Evolutionary conservation across 139 green algal species (phyloP).

Genomic region (Diplosphaera chodatii): DNA sequence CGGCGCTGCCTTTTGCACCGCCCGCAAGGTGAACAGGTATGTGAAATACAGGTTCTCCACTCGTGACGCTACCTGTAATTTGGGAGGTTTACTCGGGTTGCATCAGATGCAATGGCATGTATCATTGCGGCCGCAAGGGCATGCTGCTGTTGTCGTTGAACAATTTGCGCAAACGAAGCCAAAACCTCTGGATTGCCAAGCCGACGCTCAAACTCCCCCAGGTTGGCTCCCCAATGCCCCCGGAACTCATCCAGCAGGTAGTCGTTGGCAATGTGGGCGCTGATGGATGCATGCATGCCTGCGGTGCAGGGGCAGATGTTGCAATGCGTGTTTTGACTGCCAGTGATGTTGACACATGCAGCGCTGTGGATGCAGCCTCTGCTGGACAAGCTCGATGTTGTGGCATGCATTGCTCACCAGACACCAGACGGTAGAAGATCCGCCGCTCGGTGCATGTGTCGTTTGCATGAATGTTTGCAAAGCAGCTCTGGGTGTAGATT

Average conservation of each 20-base stretch:
- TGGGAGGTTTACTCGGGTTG: too few relatives aligned
- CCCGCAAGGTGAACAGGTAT: conserved; percentile 86
- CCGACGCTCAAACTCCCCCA: conserved; percentile 62
- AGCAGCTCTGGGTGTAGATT: conserved; percentile 91
- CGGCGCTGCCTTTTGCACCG: conserved; percentile 71
- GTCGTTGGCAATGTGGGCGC: conserved; percentile 71
- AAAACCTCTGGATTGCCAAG: conserved; percentile 50
- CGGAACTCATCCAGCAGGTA: conserved; percentile 56
- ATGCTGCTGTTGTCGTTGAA: too few relatives aligned
- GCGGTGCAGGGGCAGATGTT: too few relatives aligned
- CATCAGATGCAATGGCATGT: too few relatives aligned
- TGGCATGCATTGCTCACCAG: conserved; percentile 8
- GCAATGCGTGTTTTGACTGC: too few relatives aligned
- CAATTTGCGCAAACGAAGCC: too few relatives aligned
- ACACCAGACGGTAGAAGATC: conserved; percentile 80
- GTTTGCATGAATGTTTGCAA: conserved; percentile 32
- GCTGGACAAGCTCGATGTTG: too few relatives aligned
- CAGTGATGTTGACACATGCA: too few relatives aligned
- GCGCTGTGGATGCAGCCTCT: too few relatives aligned
- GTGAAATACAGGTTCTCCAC: conserved; percentile 95
- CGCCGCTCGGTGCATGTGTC: conserved; percentile 57
- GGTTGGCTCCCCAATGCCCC: conserved; percentile 62
- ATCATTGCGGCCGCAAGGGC: too few relatives aligned
- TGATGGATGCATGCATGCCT: conserved; percentile 95
- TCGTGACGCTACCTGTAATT: conserved; percentile 3